These are phyloP conservation scores for Thelonectria olida DNA, from an alignment of 2,329 filamentous ascomycete genomes.

Conservation along the genomic window DNA sequence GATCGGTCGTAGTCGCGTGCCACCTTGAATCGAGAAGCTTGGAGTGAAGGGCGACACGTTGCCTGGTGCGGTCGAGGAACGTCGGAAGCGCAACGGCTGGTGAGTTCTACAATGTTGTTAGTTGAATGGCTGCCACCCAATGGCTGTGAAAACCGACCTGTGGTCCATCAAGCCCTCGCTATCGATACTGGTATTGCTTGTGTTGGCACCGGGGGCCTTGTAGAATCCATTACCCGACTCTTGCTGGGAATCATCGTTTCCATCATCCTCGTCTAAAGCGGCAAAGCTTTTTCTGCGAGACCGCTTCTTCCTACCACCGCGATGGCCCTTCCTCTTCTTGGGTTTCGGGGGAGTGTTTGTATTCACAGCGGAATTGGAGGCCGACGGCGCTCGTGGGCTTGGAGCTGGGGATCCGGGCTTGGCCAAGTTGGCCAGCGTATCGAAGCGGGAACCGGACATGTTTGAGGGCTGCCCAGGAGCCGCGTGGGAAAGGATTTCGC, in stretches of 20 bases:
- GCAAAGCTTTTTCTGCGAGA: conserved; percentile 84
- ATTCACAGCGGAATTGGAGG: conserved; percentile 22
- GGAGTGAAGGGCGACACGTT: conserved; percentile 48
- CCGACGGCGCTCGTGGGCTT: conserved; percentile 24
- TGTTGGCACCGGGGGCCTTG: conserved; percentile 61
- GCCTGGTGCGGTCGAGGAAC: conserved; percentile 60
- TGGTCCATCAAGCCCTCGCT: conserved; percentile 91
- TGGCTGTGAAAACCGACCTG: conserved; percentile 59
- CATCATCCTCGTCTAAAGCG: conserved; percentile 65
- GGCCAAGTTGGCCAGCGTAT: conserved; percentile 33
- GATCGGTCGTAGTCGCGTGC: conserved; percentile 49
- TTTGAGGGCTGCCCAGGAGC: conserved; percentile 20
- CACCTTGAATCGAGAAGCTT: conserved; percentile 37
- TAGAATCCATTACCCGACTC: conserved; percentile 57
- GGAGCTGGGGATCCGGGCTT: conserved; percentile 24
- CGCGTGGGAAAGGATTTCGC: neutral
- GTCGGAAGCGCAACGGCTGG: conserved; percentile 69
- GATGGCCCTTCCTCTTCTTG: conserved; percentile 76
- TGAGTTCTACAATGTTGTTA: conserved; percentile 58
- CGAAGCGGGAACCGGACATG: conserved; percentile 47
- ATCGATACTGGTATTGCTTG: conserved; percentile 88
- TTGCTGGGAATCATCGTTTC: conserved; percentile 49
- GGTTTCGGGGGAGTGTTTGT: conserved; percentile 30
- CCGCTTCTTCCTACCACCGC: conserved; percentile 81
- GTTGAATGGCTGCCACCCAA: conserved; percentile 2